Evolutionary conservation across 129 eudicot genomes (phyloP).

Genomic region (sunflower (Helianthus annuus)): HanXRQr2.0-SUNRISE NC_035447.2:17558865-17559364

Average conservation of each 20-base stretch:
- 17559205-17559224: slow-evolving; percentile 28
- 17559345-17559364: slow-evolving; percentile 16
- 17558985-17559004: slow-evolving; percentile 1
- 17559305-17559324: slow-evolving; percentile 1
- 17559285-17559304: neutral
- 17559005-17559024: slow-evolving; percentile 1
- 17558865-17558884: slow-evolving; percentile 4
- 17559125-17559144: slow-evolving; percentile 6
- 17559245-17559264: slow-evolving; percentile 14
- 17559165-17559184: neutral
- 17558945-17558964: slow-evolving; percentile 20
- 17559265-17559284: slow-evolving; percentile 8
- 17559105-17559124: slow-evolving; percentile 1
- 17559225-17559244: slow-evolving; percentile 14
- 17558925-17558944: slow-evolving; percentile 1
- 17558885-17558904: slow-evolving; percentile 7
- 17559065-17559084: slow-evolving; percentile 14
- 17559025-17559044: neutral
- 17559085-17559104: slow-evolving; percentile 13
- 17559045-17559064: slow-evolving; percentile 8
- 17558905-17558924: slow-evolving; percentile 3
- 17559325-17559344: slow-evolving; percentile 21
- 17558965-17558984: slow-evolving; percentile 10
- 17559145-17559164: neutral
- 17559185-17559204: slow-evolving; percentile 1